Conservation (phyloP, 2,329 filamentous ascomycete species). For the Fusarium torulosum region DNA sequence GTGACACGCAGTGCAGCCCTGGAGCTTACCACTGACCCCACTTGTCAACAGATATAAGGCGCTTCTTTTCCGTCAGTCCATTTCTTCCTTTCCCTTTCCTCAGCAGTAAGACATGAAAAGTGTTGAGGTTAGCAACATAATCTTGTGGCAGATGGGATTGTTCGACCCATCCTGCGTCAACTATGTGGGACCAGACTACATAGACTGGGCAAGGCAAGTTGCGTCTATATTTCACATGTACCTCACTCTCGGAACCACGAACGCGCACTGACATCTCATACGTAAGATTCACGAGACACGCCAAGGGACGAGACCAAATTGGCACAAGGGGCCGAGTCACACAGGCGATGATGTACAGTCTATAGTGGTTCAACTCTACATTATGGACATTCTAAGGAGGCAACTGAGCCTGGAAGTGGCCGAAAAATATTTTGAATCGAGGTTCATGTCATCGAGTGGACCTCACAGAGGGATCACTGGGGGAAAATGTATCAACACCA, state of each 20-base stretch:
- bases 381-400: slow-evolving; percentile 1
- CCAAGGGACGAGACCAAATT: not conserved
- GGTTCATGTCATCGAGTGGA: slow-evolving; percentile 7
- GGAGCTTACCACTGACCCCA: not conserved
- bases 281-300: slow-evolving; percentile 5
- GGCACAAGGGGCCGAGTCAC: slow-evolving; percentile 1
- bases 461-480: slow-evolving; percentile 3
- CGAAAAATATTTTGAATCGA: not conserved
- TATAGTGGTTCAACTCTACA: not conserved
- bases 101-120: not conserved
- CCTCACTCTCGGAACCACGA: not conserved
- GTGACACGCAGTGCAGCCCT: not conserved
- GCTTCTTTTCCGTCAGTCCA: not conserved
- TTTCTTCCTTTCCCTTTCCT: not conserved
- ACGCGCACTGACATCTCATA: not conserved
- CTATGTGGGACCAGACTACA: not conserved
- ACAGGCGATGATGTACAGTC: slow-evolving; percentile 21
- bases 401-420: slow-evolving; percentile 19
- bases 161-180: not conserved
- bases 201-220: not conserved
- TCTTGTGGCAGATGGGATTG: not conserved
- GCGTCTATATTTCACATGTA: not conserved
- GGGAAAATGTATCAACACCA: slow-evolving; percentile 8
- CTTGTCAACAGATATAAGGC: not conserved
- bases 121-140: not conserved